These are phyloP conservation scores for Phellinidium pouzarii DNA, from an alignment of 1,284 basidiomycete genomes.

Conservation along the genomic window DNA sequence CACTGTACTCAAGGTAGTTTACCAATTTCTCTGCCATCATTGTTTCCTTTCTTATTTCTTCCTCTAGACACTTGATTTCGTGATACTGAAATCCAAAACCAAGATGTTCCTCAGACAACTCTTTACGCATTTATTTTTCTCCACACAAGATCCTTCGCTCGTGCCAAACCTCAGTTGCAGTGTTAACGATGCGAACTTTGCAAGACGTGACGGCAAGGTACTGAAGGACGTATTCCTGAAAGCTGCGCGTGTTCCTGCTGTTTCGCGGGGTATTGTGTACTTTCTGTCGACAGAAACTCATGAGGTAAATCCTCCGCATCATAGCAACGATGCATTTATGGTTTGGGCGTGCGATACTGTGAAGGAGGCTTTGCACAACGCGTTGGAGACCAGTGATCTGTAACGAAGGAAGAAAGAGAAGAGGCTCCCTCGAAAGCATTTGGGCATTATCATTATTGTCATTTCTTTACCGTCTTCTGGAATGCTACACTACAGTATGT, in stretches of 20 bases:
- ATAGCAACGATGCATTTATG: constrained; percentile 41
- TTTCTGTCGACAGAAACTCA: constrained; percentile 52
- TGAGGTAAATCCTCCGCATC: constrained; percentile 32
- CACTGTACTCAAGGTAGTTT: constrained; percentile 72
- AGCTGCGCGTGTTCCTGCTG: constrained; percentile 48
- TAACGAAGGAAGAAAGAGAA: neutral
- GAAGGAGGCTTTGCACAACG: constrained; percentile 58
- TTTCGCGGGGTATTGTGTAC: constrained; percentile 64
- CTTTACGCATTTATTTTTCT: constrained; percentile 61
- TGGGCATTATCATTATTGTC: constrained; percentile 1
- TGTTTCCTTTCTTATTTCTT: neutral
- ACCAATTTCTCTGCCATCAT: neutral
- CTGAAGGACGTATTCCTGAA: constrained; percentile 74
- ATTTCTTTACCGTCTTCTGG: constrained; percentile 33
- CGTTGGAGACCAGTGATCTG: constrained; percentile 34
- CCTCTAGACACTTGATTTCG: constrained; percentile 81
- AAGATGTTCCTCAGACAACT: constrained; percentile 63
- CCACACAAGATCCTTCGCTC: constrained; percentile 23
- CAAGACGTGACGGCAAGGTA: constrained; percentile 45
- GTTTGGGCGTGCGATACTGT: constrained; percentile 61
- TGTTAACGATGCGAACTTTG: constrained; percentile 32
- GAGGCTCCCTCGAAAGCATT: neutral
- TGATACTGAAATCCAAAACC: constrained; percentile 56
- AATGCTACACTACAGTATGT: constrained; percentile 72
- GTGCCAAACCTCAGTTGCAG: constrained; percentile 55